Conservation (phyloP, 257 asterid species). For the Euphrasia confusa region DNA sequence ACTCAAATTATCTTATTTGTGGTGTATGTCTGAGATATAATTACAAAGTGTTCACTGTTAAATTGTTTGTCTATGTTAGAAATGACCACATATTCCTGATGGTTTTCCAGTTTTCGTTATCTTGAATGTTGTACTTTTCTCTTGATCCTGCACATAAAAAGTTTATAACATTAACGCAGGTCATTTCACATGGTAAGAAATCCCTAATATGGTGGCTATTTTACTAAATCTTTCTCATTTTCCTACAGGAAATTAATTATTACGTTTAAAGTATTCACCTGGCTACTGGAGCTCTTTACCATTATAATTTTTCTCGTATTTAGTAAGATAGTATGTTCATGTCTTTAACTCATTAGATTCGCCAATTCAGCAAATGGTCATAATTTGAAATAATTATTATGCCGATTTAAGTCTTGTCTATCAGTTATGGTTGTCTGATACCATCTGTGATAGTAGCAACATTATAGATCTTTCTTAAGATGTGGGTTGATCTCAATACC, state of each 20-base stretch:
- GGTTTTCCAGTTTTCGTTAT: constrained; percentile 15
- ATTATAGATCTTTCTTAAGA: constrained; percentile 14
- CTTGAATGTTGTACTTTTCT: constrained; percentile 7
- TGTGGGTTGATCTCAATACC: constrained; percentile 14
- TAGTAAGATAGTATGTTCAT: constrained; percentile 19
- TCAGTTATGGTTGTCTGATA: constrained; percentile 17
- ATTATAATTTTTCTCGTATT: constrained; percentile 18
- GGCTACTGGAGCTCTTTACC: constrained; percentile 15
- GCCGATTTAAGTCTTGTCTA: constrained; percentile 13
- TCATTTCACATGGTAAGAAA: constrained; percentile 13
- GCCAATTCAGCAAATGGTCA: constrained; percentile 14
- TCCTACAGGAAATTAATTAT: constrained; percentile 7
- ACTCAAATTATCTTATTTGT: constrained; percentile 16
- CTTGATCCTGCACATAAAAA: constrained; percentile 8
- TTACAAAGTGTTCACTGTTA: constrained; percentile 15
- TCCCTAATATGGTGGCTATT: constrained; percentile 3
- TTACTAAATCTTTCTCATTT: background rate
- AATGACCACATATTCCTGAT: constrained; percentile 1
- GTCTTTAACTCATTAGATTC: constrained; percentile 2
- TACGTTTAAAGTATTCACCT: constrained; percentile 1
- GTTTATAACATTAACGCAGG: background rate
- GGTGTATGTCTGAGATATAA: constrained; percentile 7
- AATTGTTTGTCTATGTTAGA: constrained; percentile 24
- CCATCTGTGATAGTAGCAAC: constrained; percentile 8
- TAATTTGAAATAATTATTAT: constrained; percentile 17